phyloP scores from a whole-genome alignment of 257 asterid genomes.

The Henckelia pumila region DNA sequence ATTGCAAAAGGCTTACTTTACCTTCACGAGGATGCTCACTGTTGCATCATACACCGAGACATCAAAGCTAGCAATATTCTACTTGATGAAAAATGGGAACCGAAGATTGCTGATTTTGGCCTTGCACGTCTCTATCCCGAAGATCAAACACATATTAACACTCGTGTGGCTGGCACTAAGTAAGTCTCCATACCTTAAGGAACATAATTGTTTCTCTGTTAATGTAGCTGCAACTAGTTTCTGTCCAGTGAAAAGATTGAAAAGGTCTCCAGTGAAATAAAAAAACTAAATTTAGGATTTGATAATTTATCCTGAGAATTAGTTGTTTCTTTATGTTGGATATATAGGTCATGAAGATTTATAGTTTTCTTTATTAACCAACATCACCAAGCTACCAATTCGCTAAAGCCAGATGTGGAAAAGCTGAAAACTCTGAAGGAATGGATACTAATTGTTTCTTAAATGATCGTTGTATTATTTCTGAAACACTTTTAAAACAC shows the following conservation, averaged over 20 bases:
- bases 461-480: not conserved
- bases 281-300: not conserved
- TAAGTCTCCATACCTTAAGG: constrained; percentile 31
- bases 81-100: constrained; percentile 79
- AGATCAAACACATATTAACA: constrained; percentile 75
- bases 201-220: not conserved
- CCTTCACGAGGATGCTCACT: constrained; percentile 87
- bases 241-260: not conserved
- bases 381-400: not conserved
- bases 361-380: too few species aligned
- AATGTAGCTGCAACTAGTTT: not conserved
- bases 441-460: not conserved
- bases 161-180: constrained; percentile 96
- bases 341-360: not conserved
- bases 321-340: not conserved
- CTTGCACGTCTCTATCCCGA: constrained; percentile 81
- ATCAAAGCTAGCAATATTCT: constrained; percentile 90
- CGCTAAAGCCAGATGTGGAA: not conserved
- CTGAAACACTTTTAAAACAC: not conserved
- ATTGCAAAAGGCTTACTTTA: constrained; percentile 80
- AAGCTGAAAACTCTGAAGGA: too few species aligned
- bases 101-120: constrained; percentile 97
- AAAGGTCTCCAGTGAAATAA: not conserved
- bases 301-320: too few species aligned
- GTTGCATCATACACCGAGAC: constrained; percentile 81